Percentiles rank a stretch among this genome's conserved stretches.
phyloP scores from a whole-genome alignment of 768 basidiomycete species.

The Suillus bovinus region DNA sequence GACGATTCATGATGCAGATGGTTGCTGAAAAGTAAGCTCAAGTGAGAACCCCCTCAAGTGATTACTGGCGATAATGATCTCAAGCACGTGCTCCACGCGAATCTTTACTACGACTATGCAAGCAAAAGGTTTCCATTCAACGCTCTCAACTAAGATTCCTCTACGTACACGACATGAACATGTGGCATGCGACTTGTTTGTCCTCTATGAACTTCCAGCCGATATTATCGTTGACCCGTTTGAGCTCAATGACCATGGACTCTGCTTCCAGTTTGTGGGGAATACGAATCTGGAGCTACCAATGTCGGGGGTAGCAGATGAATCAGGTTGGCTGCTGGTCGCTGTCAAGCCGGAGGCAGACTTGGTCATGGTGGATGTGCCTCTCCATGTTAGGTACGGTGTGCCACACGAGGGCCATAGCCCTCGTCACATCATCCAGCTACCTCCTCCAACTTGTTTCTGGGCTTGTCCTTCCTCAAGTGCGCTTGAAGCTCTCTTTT shows the following conservation, averaged over 20 bases:
- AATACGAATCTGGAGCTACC: slow-evolving; percentile 45
- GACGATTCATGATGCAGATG: background rate
- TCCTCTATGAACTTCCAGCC: slow-evolving; percentile 38
- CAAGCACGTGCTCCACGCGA: background rate
- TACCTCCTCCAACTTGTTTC: slow-evolving; percentile 32
- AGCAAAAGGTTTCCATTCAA: slow-evolving; percentile 33
- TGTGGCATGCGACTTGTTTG: slow-evolving; percentile 30
- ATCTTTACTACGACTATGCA: slow-evolving; percentile 18
- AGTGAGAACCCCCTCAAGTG: background rate
- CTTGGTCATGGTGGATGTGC: slow-evolving; percentile 33
- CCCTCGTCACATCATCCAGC: slow-evolving; percentile 21
- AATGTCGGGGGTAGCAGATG: slow-evolving; percentile 33
- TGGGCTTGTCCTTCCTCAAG: slow-evolving; percentile 32
- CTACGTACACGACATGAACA: slow-evolving; percentile 12
- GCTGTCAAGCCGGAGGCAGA: slow-evolving; percentile 21
- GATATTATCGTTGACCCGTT: slow-evolving; percentile 45
- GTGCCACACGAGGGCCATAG: slow-evolving; percentile 20
- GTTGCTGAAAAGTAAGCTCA: background rate
- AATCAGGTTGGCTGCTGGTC: slow-evolving; percentile 31
- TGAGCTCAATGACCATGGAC: slow-evolving; percentile 38
- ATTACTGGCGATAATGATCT: background rate
- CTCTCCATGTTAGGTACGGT: slow-evolving; percentile 47
- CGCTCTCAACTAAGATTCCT: slow-evolving; percentile 23
- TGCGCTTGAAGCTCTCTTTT: slow-evolving; percentile 13
- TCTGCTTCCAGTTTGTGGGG: slow-evolving; percentile 37